Conservation (phyloP, 257 asterid species). For the Ballota nigra region DNA sequence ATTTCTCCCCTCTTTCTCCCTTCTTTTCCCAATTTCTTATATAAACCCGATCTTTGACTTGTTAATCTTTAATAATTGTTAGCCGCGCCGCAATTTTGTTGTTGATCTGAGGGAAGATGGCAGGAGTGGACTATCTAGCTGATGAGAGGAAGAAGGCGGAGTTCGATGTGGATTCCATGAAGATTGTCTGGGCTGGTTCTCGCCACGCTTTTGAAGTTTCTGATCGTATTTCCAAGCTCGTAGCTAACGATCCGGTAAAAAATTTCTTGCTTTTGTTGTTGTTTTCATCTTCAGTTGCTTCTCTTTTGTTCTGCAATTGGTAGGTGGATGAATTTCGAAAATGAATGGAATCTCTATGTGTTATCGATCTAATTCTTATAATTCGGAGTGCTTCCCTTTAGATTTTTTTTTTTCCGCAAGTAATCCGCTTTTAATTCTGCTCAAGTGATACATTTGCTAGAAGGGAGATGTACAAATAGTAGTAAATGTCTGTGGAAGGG, state of each 20-base stretch:
- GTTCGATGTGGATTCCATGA: conserved; percentile 87
- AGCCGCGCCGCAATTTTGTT: neutral
- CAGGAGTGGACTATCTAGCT: conserved; percentile 65
- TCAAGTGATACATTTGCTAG: neutral
- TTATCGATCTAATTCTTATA: neutral
- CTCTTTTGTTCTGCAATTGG: neutral
- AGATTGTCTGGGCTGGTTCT: conserved; percentile 97
- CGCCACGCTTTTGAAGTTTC: conserved; percentile 57
- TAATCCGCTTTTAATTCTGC: neutral
- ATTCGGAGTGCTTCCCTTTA: neutral
- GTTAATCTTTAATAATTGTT: neutral
- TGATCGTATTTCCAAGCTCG: conserved; percentile 95
- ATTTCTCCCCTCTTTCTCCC: neutral
- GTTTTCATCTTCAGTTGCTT: neutral
- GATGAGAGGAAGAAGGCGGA: conserved; percentile 82
- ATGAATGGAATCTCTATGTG: neutral
- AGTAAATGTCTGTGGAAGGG: neutral
- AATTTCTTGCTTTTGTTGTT: neutral
- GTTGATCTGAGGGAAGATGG: conserved; percentile 41
- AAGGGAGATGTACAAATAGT: neutral
- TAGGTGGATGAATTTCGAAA: conserved; percentile 8
- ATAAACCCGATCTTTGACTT: neutral
- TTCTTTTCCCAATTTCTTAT: neutral
- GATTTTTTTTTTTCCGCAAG: neutral
- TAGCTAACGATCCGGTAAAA: conserved; percentile 84